These are phyloP conservation scores for Lobulomyces angularis DNA, from an alignment of 192 early-diverging fungal genomes.

Conservation along the genomic window DNA sequence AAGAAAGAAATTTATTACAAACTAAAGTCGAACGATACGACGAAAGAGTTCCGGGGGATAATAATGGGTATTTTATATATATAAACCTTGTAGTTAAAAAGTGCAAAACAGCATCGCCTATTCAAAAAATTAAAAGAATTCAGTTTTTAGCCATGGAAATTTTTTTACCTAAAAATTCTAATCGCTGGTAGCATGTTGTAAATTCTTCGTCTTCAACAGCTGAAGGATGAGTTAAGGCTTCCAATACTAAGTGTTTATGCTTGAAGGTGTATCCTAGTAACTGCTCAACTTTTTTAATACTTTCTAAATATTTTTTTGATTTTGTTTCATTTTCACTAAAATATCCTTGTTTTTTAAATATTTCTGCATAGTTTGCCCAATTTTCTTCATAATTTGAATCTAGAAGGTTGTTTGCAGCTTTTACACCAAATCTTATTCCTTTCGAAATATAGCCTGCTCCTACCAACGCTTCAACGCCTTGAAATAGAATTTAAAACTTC, in stretches of 20 bases:
- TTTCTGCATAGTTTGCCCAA: too few species aligned
- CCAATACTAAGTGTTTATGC: slow-evolving; percentile 45
- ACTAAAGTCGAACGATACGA: slow-evolving; percentile 66
- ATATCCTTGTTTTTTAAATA: too few species aligned
- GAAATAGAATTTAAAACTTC: too few species aligned
- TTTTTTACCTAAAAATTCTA: slow-evolving; percentile 80
- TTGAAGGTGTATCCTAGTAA: slow-evolving; percentile 67
- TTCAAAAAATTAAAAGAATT: slow-evolving; percentile 36
- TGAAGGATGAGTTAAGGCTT: slow-evolving; percentile 83
- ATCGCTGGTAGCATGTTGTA: slow-evolving; percentile 65
- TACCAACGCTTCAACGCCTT: too few species aligned
- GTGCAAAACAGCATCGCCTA: slow-evolving; percentile 36
- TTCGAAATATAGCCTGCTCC: too few species aligned
- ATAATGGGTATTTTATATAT: slow-evolving; percentile 50
- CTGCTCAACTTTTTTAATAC: too few species aligned
- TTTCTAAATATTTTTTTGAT: too few species aligned
- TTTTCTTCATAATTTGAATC: too few species aligned
- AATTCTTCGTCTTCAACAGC: slow-evolving; percentile 14
- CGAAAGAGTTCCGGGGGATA: slow-evolving; percentile 64
- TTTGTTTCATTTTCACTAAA: too few species aligned
- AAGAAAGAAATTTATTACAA: too few species aligned
- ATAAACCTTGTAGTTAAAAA: slow-evolving; percentile 40
- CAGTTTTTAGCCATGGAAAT: slow-evolving; percentile 34
- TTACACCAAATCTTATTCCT: too few species aligned
- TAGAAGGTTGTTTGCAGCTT: too few species aligned